Evolutionary conservation across 257 asterid species (phyloP), one percentile per base, ranked within the genome.

Genomic region (Schizonepeta tenuifolia): DNA sequence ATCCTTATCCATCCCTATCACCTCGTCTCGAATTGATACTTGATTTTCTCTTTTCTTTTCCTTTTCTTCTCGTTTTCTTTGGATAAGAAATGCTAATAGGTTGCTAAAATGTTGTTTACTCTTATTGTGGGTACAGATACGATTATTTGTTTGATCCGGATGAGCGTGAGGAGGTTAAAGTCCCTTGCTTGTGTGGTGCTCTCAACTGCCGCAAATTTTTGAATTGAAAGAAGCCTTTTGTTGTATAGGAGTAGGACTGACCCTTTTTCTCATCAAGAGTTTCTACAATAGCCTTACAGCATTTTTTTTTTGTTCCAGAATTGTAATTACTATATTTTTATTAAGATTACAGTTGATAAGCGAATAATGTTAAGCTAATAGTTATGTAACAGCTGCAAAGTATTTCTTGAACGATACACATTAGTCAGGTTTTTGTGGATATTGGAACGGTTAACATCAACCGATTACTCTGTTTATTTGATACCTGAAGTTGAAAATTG

Each of bases 141-240:
- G 96, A 95, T 75, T 95, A 95, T 84, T 70, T 80, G 87, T 95
- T 95, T 65, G 99, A 95, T 53, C 89, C 96, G 0, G 98, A 95
- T 6, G 98, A 88, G 76, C 86, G 40, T 0, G 99, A 91, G n/a
- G 99, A 95, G 9, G 90, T 73, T 43, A 95, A 82, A 84, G 96
- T 95, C 44, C 98, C 93, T 28, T 95, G 99, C 88, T 60, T 80
- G 65, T 92, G 98, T 76, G 66, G 76, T 64, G 87, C 99, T 75
- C 79, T 87, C 3, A 95, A 85, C 87, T 95, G 99, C 86, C 62
- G 94, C 76, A 87, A 76, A 74, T 95, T 86, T 57, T 84, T 95
- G 89, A 92, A 95, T 79, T 95, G 82, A 84, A 67, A 9, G 33
- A 69, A 58, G 63, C 54, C 35, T 21, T 6, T 15, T 20, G 33